Evolutionary conservation across 1,284 basidiomycete genomes (phyloP), one percentile per base, ranked within the genome.

Genomic region (Cystobasidium pallidum): DNA sequence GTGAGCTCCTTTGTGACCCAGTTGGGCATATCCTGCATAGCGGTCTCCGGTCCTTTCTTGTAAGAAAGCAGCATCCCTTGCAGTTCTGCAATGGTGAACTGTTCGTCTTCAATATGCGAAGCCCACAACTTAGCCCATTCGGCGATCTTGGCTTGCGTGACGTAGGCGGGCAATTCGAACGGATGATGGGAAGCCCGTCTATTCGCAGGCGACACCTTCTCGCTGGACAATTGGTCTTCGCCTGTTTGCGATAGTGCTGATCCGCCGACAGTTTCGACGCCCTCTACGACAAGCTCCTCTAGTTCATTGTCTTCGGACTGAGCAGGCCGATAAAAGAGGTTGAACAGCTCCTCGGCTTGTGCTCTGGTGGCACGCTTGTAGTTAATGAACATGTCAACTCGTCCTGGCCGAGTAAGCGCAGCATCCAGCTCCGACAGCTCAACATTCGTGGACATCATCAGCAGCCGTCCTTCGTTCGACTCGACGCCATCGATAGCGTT

Each of bases 371-470:
- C 87, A 26, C 87, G 82, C 76, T 85, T 85, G 80, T 90, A 91
- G 76, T 89, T 86, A 67, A 91, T 81, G 76, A 89, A 88, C n/a
- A 90, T 77, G 78, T 91, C 89, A 85, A 91, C 88, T 4, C 89
- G 86, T 43, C 90, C 90, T 2, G 72, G 49, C 24, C 70, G 45
- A 24, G 59, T 51, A 6, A 71, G 41, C 19, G 68, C 68, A 43
- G 68, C 54, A 55, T 71, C 68, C 7, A 71, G 68, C 36, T 57
- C 39, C 17, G 32, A 47, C 19, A 63, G 51, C n/a, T 36, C 32
- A 2, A 59, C 68, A 32, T 71, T 71, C 2, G 68, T 71, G 10
- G 68, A 62, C 41, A 71, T 59, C 24, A 71, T 41, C 1, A 71
- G 51, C 36, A 71, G 24, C 7, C 89, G 86, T 15, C 89, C 89